Conservation (phyloP, 345 rosid genomes). For the Ricinus communis region DNA sequence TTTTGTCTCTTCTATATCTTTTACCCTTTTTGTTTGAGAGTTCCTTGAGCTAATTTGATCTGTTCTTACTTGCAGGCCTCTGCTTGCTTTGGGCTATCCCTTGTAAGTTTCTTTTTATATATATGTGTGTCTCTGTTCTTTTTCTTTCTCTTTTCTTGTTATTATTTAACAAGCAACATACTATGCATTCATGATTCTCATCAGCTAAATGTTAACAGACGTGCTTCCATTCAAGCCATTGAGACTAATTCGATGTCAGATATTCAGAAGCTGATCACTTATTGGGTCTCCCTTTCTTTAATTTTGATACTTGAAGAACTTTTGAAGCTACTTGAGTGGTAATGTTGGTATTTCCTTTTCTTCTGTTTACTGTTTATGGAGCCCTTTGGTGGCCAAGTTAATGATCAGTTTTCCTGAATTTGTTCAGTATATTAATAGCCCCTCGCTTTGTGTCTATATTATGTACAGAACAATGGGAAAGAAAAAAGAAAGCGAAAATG, state of each 20-base stretch:
- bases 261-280: conserved; percentile 26
- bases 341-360: conserved; percentile 5
- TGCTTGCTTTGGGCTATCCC: conserved; percentile 37
- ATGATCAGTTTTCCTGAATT: too few relatives aligned
- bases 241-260: conserved; percentile 30
- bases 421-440: too few relatives aligned
- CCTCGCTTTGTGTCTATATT: too few relatives aligned
- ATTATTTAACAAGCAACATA: too few relatives aligned
- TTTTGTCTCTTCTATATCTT: too few relatives aligned
- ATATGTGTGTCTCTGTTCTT: too few relatives aligned
- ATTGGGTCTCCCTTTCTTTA: conserved; percentile 36
- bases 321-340: conserved; percentile 29
- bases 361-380: not conserved
- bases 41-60: too few relatives aligned
- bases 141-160: too few relatives aligned
- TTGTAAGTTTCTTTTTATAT: conserved; percentile 23
- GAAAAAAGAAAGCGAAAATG: too few relatives aligned
- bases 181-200: too few relatives aligned
- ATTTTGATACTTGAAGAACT: conserved; percentile 32
- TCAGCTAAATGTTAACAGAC: conserved; percentile 13
- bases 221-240: conserved; percentile 34
- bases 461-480: too few relatives aligned
- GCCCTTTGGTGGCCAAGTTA: not conserved
- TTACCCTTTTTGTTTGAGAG: too few relatives aligned
- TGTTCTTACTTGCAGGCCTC: conserved; percentile 30